Base-by-base conservation (phyloP, 371 early-diverging fungal species). In the Chytridium lagenaria region DNA sequence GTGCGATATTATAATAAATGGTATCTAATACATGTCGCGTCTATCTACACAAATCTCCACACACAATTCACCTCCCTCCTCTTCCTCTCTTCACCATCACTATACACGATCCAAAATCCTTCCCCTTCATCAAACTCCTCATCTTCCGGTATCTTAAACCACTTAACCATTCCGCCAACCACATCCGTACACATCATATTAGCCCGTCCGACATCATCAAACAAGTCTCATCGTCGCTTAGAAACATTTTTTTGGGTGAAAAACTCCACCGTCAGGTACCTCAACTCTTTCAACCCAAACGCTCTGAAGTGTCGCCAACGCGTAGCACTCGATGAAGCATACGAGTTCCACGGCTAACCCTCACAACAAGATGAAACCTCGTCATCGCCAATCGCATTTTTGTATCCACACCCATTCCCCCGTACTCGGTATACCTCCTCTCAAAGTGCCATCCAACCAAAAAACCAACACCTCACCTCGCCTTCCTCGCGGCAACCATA, bases 1-100 rank as follows among this genome's bases (percentile, higher is more conserved):
- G n/a, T n/a, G n/a, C n/a, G n/a, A n/a, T n/a, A n/a, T n/a, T n/a
- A n/a, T n/a, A n/a, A n/a, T n/a, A n/a, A n/a, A n/a, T n/a, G n/a
- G n/a, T n/a, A n/a, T n/a, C n/a, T n/a, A n/a, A n/a, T n/a, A n/a
- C n/a, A n/a, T n/a, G n/a, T n/a, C n/a, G n/a, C n/a, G n/a, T n/a
- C n/a, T n/a, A n/a, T n/a, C n/a, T n/a, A n/a, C n/a, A 55, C 55
- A 55, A 16, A 55, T 55, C 55, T 7, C 55, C 55, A 55, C 26
- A 55, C 55, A 55, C 16, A 7, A 16, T 7, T 26, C 5, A 55
- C 19, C 55, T 55, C 23, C 26, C 55, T 55, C 55, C 19, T 23
- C 55, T 55, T 28, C 26, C 26, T 26, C 26, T 55, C 30, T 26
- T 55, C 26, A 10, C 7, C 5, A 55, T 55, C 55, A 28, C 55